Evolutionary conservation across 768 basidiomycete species (phyloP), one percentile per base, ranked within the genome.

Genomic region (Mycena olivaceomarginata): DNA sequence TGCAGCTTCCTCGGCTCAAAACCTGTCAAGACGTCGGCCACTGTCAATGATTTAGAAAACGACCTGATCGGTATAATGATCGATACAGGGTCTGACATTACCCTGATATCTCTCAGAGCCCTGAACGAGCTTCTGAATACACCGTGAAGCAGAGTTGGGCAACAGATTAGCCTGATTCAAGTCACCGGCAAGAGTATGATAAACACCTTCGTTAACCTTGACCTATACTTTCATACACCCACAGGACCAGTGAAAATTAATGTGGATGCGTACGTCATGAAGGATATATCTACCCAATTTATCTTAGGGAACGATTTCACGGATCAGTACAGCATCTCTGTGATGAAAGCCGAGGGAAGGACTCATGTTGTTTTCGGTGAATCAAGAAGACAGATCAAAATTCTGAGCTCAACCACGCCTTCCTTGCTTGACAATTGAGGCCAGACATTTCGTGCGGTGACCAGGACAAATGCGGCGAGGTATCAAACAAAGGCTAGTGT

Each of bases 11-110:
- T 87, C n/a, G 86, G 86, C 15, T 43, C 85, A 12, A 74, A 81
- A 60, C 83, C 85, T 37, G 84, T 82, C 4, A 70, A 70, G 12
- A 68, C 78, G 1, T 18, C 37, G 20, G 80, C 64, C 0, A 25
- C 67, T 8, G 66, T 67, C 1, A 53, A 53, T 6, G 46, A 43
- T 39, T n/a, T 65, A 39, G 64, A 70, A 7, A 22, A 51, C 3
- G 53, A 80, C 12, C 12, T 63, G 2, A 65, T 74, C 7, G 57
- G 62, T 5, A 41, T 81, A 10, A 78, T 81, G 20, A 67, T 85
- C 4, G 86, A 87, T 67, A 84, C 84, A 0, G 84, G 86, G 51
- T 83, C 86, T 5, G 84, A 87, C 67, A 87, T 86, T 18, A 86
- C 86, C 5, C 70, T 85, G 2, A 86, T 86, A 1, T 86, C 85